Conservation (phyloP, 257 asterid genomes). For the Solanum bulbocastanum region DNA sequence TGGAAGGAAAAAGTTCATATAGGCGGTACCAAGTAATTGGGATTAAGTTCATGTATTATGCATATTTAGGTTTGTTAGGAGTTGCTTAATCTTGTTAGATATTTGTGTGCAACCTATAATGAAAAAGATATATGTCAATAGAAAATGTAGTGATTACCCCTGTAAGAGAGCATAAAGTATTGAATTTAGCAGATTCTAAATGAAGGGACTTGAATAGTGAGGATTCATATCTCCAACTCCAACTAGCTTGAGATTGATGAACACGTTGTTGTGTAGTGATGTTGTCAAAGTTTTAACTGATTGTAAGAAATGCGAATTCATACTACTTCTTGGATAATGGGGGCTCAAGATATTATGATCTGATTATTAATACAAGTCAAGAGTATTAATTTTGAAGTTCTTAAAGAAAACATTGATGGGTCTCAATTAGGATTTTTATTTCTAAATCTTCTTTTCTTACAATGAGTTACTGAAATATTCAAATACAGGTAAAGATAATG, state of each 20-base stretch:
- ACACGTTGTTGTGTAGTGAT: neutral
- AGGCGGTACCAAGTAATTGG: neutral
- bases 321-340: neutral
- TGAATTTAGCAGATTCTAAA: neutral
- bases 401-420: neutral
- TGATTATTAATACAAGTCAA: neutral
- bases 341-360: neutral
- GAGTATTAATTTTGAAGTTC: neutral
- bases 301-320: neutral
- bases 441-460: neutral
- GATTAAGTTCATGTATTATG: neutral
- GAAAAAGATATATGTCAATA: neutral
- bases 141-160: neutral
- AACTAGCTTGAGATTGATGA: neutral
- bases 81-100: neutral
- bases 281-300: neutral
- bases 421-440: neutral
- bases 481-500: constrained; percentile 54
- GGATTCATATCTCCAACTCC: neutral
- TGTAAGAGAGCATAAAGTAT: neutral
- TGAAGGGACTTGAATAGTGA: neutral
- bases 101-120: neutral
- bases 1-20: neutral
- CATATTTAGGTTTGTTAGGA: neutral
- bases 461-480: neutral